Evolutionary conservation across 352 stramenopile genomes (phyloP).

Genomic region (Phytopythium mirpurense): DNA sequence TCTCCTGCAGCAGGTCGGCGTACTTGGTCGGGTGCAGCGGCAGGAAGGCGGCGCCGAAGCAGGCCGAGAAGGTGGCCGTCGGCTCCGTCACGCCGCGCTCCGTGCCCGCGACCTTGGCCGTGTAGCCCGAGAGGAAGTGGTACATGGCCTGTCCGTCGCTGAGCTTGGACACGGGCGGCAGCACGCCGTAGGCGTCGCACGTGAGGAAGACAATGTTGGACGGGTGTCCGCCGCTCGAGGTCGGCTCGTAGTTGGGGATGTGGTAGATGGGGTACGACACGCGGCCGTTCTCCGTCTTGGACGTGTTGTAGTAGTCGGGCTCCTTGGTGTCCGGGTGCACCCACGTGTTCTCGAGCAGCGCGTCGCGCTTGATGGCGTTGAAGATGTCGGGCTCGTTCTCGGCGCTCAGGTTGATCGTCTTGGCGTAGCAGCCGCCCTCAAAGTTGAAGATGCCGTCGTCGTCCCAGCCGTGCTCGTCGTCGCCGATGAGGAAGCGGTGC

Average conservation of each 20-base stretch:
- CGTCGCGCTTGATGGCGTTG: constrained; percentile 94
- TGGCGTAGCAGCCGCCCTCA: constrained; percentile 98
- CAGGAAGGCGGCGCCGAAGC: constrained; percentile 97
- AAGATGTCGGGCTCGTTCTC: constrained; percentile 98
- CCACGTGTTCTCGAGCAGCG: constrained; percentile 97
- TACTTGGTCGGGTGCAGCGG: constrained; percentile 97
- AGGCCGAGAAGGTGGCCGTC: constrained; percentile 94
- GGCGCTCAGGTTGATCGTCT: constrained; percentile 95
- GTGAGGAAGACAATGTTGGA: constrained; percentile 98
- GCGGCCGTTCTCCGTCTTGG: constrained; percentile 97
- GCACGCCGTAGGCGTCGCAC: constrained; percentile 97
- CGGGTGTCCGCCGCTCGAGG: constrained; percentile 90
- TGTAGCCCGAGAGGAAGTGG: constrained; percentile 98
- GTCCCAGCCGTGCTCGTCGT: constrained; percentile 97
- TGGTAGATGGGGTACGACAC: constrained; percentile 99
- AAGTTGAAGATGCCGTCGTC: constrained; percentile 99
- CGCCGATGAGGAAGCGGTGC: constrained; percentile 72
- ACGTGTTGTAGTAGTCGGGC: constrained; percentile 94
- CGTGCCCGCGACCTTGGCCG: constrained; percentile 97
- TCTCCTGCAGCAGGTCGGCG: constrained; percentile 95
- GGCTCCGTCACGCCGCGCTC: constrained; percentile 97
- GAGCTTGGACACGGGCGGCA: constrained; percentile 95
- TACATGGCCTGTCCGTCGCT: constrained; percentile 96
- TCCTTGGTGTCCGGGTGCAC: constrained; percentile 66
- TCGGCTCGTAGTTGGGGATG: constrained; percentile 93